Conservation (phyloP, 2,329 filamentous ascomycete species). For the Fusarium scirpi region DNA sequence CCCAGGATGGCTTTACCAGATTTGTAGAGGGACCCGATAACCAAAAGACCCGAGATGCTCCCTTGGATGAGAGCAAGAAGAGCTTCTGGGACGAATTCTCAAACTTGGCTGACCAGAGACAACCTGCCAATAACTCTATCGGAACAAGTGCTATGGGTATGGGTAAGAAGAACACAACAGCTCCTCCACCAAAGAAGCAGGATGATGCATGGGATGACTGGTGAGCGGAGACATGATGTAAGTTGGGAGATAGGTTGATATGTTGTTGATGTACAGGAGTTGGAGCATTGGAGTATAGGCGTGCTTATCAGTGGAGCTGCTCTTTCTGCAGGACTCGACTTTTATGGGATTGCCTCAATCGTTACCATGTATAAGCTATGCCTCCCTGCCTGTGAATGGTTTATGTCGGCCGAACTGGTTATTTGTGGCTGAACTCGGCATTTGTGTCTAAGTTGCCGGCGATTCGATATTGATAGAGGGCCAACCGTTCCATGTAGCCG, state of each 20-base stretch:
- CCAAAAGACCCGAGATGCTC: slow-evolving; percentile 51
- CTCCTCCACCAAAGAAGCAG: slow-evolving; percentile 55
- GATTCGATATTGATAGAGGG: slow-evolving; percentile 10
- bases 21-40: slow-evolving; percentile 83
- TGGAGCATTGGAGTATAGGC: slow-evolving; percentile 48
- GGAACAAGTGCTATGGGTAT: slow-evolving; percentile 71
- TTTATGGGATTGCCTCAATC: slow-evolving; percentile 6
- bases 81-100: slow-evolving; percentile 96
- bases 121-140: slow-evolving; percentile 62
- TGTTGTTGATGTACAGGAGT: slow-evolving; percentile 39
- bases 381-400: slow-evolving; percentile 3
- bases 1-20: slow-evolving; percentile 82
- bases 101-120: slow-evolving; percentile 70
- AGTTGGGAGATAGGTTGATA: slow-evolving; percentile 16
- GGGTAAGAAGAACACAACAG: slow-evolving; percentile 54
- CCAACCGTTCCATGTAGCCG: background rate
- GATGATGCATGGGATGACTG: slow-evolving; percentile 75
- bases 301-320: slow-evolving; percentile 40
- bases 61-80: slow-evolving; percentile 74
- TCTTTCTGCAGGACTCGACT: slow-evolving; percentile 23
- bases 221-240: slow-evolving; percentile 51
- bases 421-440: slow-evolving; percentile 35
- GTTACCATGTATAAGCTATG: slow-evolving; percentile 23
- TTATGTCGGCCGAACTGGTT: slow-evolving; percentile 10
- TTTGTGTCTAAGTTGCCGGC: slow-evolving; percentile 29